Conservation (phyloP, 331 rosid species). For the Phaseolus coccineus region DNA sequence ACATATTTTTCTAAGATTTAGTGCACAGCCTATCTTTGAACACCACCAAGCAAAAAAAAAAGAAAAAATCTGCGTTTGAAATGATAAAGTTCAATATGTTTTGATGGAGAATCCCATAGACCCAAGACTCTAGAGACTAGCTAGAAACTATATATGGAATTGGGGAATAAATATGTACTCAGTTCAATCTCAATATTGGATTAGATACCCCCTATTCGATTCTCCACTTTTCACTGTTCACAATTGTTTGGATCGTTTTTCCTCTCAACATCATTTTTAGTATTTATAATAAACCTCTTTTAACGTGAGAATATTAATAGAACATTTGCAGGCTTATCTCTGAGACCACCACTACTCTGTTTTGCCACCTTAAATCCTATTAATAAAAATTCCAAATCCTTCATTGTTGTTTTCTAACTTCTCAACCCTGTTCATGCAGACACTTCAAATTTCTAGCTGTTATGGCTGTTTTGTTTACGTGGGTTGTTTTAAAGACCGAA, state of each 20-base stretch:
- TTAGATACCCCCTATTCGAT: not conserved
- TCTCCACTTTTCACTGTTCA: not conserved
- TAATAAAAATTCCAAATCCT: no score
- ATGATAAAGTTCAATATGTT: not conserved
- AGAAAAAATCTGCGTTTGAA: no score
- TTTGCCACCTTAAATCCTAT: no score
- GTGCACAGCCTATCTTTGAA: no score
- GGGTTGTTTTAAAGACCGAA: no score
- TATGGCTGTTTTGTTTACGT: no score
- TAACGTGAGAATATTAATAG: not conserved
- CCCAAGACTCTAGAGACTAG: not conserved
- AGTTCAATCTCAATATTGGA: not conserved
- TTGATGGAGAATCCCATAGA: not conserved
- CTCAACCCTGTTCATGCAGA: no score
- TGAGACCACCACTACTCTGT: no score
- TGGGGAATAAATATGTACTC: not conserved
- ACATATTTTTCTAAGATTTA: no score
- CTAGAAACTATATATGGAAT: not conserved
- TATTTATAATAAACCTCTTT: not conserved
- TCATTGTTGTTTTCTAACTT: no score
- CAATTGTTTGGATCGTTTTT: not conserved
- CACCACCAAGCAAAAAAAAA: no score
- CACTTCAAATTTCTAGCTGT: no score
- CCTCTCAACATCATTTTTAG: not conserved
- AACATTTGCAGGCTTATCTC: not conserved